Percentiles rank a stretch among this genome's conserved stretches.
phyloP scores from a whole-genome alignment of 495 filamentous ascomycete genomes.

The Neurospora cerealis region DNA sequence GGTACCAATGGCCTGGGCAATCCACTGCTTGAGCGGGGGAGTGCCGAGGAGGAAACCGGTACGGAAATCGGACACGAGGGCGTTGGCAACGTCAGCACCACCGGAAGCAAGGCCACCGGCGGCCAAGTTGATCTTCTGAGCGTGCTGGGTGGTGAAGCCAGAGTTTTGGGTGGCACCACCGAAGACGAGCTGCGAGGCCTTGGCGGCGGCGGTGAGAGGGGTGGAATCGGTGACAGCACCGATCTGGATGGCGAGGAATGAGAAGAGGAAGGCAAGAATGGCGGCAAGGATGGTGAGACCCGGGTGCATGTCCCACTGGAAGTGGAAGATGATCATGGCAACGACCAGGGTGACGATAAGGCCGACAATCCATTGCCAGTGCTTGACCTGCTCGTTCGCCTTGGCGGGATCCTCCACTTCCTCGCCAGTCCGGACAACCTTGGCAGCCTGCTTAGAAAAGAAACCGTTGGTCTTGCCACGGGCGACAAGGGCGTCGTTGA shows the following conservation, averaged over 20 bases:
- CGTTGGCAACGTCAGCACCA: constrained; percentile 45
- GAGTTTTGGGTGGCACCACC: constrained; percentile 48
- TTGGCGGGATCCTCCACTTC: constrained; percentile 41
- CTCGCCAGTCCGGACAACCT: constrained; percentile 15
- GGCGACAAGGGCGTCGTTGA: constrained; percentile 29
- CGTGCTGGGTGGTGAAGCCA: constrained; percentile 32
- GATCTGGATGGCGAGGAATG: constrained; percentile 58
- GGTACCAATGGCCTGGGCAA: constrained; percentile 50
- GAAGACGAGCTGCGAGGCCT: constrained; percentile 59
- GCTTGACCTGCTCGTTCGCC: constrained; percentile 45
- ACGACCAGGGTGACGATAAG: constrained; percentile 42
- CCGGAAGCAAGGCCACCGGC: constrained; percentile 50
- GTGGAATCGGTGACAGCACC: constrained; percentile 53
- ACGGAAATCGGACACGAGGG: constrained; percentile 50
- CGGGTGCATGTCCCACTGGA: constrained; percentile 52
- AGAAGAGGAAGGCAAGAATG: constrained; percentile 56
- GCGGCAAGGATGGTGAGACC: constrained; percentile 52
- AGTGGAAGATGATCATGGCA: constrained; percentile 47
- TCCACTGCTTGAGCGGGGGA: constrained; percentile 52
- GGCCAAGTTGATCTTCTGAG: constrained; percentile 53
- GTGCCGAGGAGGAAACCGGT: constrained; percentile 55
- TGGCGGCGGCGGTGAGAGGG: constrained; percentile 53
- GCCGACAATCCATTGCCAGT: constrained; percentile 51
- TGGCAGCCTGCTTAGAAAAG: constrained; percentile 33
- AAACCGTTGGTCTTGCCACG: constrained; percentile 36